phyloP scores from a whole-genome alignment of 768 basidiomycete species.

The Mycena alexandri region DNA sequence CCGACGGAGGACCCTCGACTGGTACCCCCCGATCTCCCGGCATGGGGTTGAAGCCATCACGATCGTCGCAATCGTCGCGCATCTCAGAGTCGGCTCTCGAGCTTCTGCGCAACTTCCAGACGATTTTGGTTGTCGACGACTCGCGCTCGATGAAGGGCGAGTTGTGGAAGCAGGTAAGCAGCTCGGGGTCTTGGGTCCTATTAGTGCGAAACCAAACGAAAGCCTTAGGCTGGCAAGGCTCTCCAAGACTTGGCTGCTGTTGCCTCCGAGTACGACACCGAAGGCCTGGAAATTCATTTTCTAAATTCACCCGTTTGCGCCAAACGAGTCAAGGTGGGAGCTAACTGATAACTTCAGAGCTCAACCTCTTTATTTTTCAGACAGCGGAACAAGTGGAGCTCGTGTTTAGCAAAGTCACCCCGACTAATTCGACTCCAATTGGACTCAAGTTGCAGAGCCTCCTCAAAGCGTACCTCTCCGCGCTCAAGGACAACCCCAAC shows the following conservation, averaged over 20 bases:
- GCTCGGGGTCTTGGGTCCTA: neutral
- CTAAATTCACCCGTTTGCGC: slow-evolving; percentile 55
- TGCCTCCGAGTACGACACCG: slow-evolving; percentile 59
- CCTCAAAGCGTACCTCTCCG: slow-evolving; percentile 31
- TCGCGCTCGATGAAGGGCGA: slow-evolving; percentile 63
- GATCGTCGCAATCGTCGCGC: slow-evolving; percentile 9
- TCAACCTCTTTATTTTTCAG: slow-evolving; percentile 42
- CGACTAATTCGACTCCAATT: slow-evolving; percentile 34
- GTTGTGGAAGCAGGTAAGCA: slow-evolving; percentile 60
- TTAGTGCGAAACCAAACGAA: too few species aligned
- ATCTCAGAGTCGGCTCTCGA: slow-evolving; percentile 29
- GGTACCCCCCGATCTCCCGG: neutral
- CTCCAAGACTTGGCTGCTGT: slow-evolving; percentile 58
- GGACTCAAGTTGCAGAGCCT: slow-evolving; percentile 36
- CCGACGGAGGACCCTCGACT: neutral
- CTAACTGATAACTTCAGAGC: neutral
- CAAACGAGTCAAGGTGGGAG: slow-evolving; percentile 48
- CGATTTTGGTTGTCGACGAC: slow-evolving; percentile 67
- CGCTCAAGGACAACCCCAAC: slow-evolving; percentile 23
- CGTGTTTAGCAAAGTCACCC: slow-evolving; percentile 33
- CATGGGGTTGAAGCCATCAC: slow-evolving; percentile 30
- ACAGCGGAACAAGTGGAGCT: slow-evolving; percentile 33
- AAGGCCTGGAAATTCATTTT: slow-evolving; percentile 71
- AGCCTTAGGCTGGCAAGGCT: slow-evolving; percentile 53
- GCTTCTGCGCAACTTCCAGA: slow-evolving; percentile 54